Percentiles rank a stretch among this genome's conserved stretches.
Evolutionary conservation across 345 rosid species (phyloP).

Genomic region (Diplotaxis tenuifolia): DNA sequence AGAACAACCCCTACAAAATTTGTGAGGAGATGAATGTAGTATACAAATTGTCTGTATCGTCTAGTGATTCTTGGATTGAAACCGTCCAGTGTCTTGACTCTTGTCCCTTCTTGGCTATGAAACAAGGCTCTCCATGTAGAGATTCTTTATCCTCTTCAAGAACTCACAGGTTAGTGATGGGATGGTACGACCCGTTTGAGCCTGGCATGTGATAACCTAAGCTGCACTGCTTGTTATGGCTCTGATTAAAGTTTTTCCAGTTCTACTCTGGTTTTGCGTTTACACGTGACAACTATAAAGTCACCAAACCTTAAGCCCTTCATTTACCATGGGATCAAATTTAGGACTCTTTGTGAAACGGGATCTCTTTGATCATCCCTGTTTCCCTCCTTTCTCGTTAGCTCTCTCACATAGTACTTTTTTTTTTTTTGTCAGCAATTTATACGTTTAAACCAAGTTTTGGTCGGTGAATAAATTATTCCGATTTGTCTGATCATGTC

Average conservation of each 20-base stretch:
- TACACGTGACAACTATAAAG: background rate
- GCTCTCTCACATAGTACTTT: background rate
- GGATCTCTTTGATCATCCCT: background rate
- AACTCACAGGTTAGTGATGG: background rate
- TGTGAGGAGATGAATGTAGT: conserved; percentile 1
- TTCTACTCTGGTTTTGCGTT: background rate
- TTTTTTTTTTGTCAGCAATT: too few relatives aligned
- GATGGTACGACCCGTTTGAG: background rate
- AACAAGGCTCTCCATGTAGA: background rate
- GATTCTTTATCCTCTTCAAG: background rate
- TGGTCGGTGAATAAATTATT: too few relatives aligned
- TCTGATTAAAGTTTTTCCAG: background rate
- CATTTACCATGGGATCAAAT: background rate
- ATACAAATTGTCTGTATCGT: background rate
- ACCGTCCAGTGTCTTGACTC: background rate
- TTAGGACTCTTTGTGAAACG: background rate
- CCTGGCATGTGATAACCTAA: too few relatives aligned
- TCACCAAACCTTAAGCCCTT: background rate
- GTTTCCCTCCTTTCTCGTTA: background rate
- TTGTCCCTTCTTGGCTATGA: conserved; percentile 10
- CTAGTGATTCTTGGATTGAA: background rate
- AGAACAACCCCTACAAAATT: background rate
- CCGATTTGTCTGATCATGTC: too few relatives aligned
- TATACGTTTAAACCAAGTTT: too few relatives aligned
- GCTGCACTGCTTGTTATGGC: background rate